Conservation (phyloP, 768 basidiomycete species). For the Boletus tylopilopsis region DNA sequence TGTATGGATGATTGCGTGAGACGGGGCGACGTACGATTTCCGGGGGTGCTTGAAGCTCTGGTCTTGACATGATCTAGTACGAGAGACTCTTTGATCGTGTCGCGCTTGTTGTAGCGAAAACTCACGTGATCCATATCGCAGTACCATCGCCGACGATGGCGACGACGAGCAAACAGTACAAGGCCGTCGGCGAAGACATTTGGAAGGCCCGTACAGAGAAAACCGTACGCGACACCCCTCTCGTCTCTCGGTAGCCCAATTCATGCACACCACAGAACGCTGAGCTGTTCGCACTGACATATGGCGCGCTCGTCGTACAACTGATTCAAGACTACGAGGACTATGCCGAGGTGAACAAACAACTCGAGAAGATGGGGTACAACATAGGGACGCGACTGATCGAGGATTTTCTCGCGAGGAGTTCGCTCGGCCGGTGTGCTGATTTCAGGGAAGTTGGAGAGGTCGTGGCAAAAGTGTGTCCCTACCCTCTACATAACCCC, state of each 20-base stretch:
- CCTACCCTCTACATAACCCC: not conserved
- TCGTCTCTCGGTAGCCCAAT: constrained; percentile 7
- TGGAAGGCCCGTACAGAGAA: constrained; percentile 96
- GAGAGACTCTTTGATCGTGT: no score
- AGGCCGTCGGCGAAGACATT: constrained; percentile 87
- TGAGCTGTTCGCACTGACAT: constrained; percentile 94
- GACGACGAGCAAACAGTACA: constrained; percentile 78
- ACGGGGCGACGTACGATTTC: constrained; percentile 64
- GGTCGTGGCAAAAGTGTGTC: constrained; percentile 83
- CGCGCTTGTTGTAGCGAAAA: no score
- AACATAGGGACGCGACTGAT: constrained; percentile 96
- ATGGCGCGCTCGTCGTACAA: constrained; percentile 96
- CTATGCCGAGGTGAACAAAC: constrained; percentile 91
- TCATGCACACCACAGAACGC: constrained; percentile 68
- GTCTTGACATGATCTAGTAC: constrained; percentile 72
- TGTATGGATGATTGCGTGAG: no score
- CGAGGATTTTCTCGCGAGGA: constrained; percentile 95
- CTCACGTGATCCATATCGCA: constrained; percentile 25
- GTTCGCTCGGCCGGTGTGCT: constrained; percentile 83
- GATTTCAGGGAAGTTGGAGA: constrained; percentile 96
- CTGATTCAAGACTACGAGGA: constrained; percentile 99
- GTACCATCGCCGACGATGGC: constrained; percentile 45
- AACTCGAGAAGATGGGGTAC: constrained; percentile 99
- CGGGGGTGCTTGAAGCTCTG: constrained; percentile 84
- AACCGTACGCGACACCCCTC: constrained; percentile 55